Conservation (phyloP, 2,329 filamentous ascomycete species). For the Fusarium neocosmosporiellum region DNA sequence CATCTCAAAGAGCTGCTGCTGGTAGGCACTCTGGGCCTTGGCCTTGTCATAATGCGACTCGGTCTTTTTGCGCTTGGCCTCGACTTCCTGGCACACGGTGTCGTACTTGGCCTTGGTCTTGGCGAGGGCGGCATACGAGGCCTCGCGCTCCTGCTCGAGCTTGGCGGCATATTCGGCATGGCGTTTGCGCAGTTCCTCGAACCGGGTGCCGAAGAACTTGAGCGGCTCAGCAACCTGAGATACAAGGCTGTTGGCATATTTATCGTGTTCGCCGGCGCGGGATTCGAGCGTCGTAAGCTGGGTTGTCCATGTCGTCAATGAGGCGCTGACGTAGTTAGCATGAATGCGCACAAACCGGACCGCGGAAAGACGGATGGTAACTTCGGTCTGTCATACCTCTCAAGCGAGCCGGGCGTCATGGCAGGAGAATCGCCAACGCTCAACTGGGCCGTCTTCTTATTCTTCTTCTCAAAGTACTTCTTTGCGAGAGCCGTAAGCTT, state of each 20-base stretch:
- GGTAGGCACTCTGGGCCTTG: slow-evolving; percentile 91
- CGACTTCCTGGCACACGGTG: slow-evolving; percentile 90
- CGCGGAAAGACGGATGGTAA: not conserved
- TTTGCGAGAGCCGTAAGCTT: slow-evolving; percentile 90
- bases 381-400: slow-evolving; percentile 68
- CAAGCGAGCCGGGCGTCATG: slow-evolving; percentile 94
- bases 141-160: slow-evolving; percentile 88
- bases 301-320: slow-evolving; percentile 95
- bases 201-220: slow-evolving; percentile 77
- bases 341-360: not conserved
- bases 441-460: slow-evolving; percentile 84
- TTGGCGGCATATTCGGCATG: slow-evolving; percentile 90
- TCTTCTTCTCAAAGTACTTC: slow-evolving; percentile 98
- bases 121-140: slow-evolving; percentile 83
- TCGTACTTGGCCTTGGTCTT: slow-evolving; percentile 97
- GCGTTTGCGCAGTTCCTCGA: slow-evolving; percentile 92
- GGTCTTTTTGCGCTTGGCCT: slow-evolving; percentile 92
- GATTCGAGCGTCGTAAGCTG: slow-evolving; percentile 91
- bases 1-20: slow-evolving; percentile 94
- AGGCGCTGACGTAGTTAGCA: slow-evolving; percentile 71
- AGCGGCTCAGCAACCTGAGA: slow-evolving; percentile 87
- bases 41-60: slow-evolving; percentile 94
- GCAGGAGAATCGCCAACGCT: slow-evolving; percentile 94
- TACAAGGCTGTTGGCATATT: slow-evolving; percentile 82
- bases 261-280: slow-evolving; percentile 88